A percentile compares a stretch with the other conserved stretches of the same genome.
Evolutionary conservation across 2,329 filamentous ascomycete genomes (phyloP).

Genomic region (Sarocladium brachiariae): DNA sequence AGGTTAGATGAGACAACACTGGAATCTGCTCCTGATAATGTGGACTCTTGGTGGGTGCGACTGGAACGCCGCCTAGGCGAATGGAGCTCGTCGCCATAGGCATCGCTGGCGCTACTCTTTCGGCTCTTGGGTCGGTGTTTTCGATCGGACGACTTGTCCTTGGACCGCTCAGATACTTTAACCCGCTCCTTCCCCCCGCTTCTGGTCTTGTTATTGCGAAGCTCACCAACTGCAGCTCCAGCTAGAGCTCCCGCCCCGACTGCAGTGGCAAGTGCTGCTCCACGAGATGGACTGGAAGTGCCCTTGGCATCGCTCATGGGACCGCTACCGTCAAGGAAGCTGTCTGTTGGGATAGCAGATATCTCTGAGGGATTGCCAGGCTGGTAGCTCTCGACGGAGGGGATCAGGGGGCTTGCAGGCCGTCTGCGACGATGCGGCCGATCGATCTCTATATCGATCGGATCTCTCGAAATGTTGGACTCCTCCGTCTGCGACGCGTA

Average conservation of each 20-base stretch:
- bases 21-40: slow-evolving; percentile 46
- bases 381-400: slow-evolving; percentile 49
- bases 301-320: slow-evolving; percentile 33
- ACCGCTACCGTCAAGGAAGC: slow-evolving; percentile 52
- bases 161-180: slow-evolving; percentile 33
- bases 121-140: slow-evolving; percentile 41
- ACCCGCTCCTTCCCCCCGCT: slow-evolving; percentile 35
- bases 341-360: slow-evolving; percentile 63
- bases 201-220: slow-evolving; percentile 37
- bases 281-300: slow-evolving; percentile 35
- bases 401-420: slow-evolving; percentile 62
- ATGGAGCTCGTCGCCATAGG: slow-evolving; percentile 37
- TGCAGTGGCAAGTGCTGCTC: slow-evolving; percentile 28
- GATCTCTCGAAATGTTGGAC: slow-evolving; percentile 68
- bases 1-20: slow-evolving; percentile 48
- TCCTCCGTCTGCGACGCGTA: slow-evolving; percentile 74
- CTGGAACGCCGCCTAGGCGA: slow-evolving; percentile 44
- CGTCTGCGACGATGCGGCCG: slow-evolving; percentile 50
- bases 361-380: slow-evolving; percentile 73
- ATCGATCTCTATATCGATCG: slow-evolving; percentile 86
- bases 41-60: slow-evolving; percentile 44
- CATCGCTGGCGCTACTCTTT: slow-evolving; percentile 42
- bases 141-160: slow-evolving; percentile 40
- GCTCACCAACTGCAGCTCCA: slow-evolving; percentile 34
- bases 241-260: slow-evolving; percentile 26